phyloP scores from a whole-genome alignment of 148 eudicot species.

The Silene conica region DNA sequence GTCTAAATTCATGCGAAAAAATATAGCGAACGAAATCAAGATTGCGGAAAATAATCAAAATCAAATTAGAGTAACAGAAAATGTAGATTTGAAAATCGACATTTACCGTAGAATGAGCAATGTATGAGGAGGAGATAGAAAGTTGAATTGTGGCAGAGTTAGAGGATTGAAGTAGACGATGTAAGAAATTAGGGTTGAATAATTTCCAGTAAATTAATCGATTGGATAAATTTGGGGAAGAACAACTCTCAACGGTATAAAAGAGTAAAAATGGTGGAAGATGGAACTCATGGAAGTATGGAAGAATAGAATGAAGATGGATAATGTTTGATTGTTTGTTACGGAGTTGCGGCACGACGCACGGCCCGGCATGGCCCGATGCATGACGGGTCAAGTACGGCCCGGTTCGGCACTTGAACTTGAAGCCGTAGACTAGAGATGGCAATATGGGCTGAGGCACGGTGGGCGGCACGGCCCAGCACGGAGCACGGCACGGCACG shows the following conservation, averaged over 20 bases:
- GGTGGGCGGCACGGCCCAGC: no score
- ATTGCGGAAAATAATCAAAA: neutral
- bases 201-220: neutral
- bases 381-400: no score
- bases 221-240: neutral
- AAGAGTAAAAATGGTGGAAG: neutral
- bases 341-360: neutral
- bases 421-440: no score
- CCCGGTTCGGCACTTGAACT: no score
- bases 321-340: neutral
- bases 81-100: slow-evolving; percentile 3
- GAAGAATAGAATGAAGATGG: no score
- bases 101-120: neutral
- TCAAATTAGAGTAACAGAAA: neutral
- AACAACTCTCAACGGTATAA: no score
- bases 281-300: neutral
- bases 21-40: neutral
- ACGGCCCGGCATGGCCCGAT: no score
- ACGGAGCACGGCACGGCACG: no score
- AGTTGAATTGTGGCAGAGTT: neutral
- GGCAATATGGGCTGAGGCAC: no score
- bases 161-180: neutral
- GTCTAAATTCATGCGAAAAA: neutral
- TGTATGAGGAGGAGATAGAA: neutral
- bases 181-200: neutral